Percentiles rank a stretch among this genome's conserved stretches.
These are phyloP conservation scores for Chamaecrista fasciculata DNA, from an alignment of 306 rosid genomes.

Conservation along the genomic window DNA sequence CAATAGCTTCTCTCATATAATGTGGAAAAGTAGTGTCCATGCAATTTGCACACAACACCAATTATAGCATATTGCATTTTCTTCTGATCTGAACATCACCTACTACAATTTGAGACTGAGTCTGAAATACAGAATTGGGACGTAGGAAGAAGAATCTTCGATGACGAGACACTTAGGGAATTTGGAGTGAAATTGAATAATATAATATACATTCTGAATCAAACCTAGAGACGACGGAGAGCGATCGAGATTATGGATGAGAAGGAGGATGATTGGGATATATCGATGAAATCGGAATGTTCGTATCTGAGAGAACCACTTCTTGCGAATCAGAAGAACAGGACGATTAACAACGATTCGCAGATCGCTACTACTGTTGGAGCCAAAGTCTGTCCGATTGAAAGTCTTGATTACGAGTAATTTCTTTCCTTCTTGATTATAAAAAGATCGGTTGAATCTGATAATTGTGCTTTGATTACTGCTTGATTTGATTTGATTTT, in stretches of 20 bases:
- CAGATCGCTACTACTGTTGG: conserved; percentile 73
- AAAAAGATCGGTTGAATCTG: too few relatives aligned
- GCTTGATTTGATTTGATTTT: too few relatives aligned
- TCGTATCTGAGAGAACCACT: conserved; percentile 39
- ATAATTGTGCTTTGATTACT: too few relatives aligned
- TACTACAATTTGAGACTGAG: neutral
- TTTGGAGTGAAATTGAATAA: too few relatives aligned
- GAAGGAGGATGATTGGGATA: neutral
- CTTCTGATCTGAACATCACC: neutral
- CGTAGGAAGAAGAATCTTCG: neutral
- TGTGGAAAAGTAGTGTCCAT: neutral
- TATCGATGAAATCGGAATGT: neutral
- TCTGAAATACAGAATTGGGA: neutral
- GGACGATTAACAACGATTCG: conserved; percentile 54
- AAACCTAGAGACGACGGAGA: neutral
- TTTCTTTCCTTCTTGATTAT: neutral
- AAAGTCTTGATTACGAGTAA: conserved; percentile 82
- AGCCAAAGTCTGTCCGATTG: conserved; percentile 63
- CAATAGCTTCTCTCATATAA: too few relatives aligned
- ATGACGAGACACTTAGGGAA: too few relatives aligned
- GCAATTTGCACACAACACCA: neutral
- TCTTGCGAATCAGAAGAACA: conserved; percentile 24
- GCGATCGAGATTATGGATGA: neutral
- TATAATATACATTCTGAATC: too few relatives aligned
- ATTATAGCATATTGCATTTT: neutral